Base-by-base conservation (phyloP, 805 yeast genomes). In the Ogataea corticis region DNA sequence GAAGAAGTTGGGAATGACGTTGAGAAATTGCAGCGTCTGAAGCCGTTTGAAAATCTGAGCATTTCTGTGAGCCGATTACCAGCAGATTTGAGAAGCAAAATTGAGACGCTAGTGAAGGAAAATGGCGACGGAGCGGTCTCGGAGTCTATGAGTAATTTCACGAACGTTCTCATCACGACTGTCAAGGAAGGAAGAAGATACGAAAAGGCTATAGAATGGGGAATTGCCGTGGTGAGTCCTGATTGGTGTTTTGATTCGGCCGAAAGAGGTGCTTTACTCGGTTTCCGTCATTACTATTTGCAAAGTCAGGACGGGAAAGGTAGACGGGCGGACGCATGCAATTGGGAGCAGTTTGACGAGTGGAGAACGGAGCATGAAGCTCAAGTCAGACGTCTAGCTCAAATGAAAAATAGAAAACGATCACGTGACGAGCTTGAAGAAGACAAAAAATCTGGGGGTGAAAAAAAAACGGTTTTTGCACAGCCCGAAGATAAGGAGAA, bases 151-250 rank as follows among this genome's bases (percentile, higher is more conserved):
- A 72, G 80, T 2, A 64, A 65, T 14, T 62, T 66, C 9, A 69
- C 72, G 29, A 58, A 69, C 16, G 70, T 77, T 33, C 62, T 83
- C 15, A 68, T 83, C 3, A 72, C 82, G 13, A 73, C 79, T 31
- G 75, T 70, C 27, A 66, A 64, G n/a, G 63, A 66, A 14, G 88
- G 88, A 0, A 73, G 69, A 43, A 57, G 87, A 41, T 82, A 73
- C 55, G 63, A 61, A 6, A 78, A 76, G 51, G 82, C 82, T 2
- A 41, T 68, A 9, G 76, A 77, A 55, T 78, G 83, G 83, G 65
- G 66, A 5, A 68, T 75, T n/a, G 77, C 80, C 1, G 73, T 73
- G 12, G 75, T 79, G n/a, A 75, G 76, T 49, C 82, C 83, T 0
- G 64, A 73, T 19, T 78, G 79, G 78, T 65, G 79, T 17, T 66